A percentile compares a stretch with the other conserved stretches of the same genome.
Conservation (phyloP, 495 filamentous ascomycete genomes). For the Neurospora tetraspora region DNA sequence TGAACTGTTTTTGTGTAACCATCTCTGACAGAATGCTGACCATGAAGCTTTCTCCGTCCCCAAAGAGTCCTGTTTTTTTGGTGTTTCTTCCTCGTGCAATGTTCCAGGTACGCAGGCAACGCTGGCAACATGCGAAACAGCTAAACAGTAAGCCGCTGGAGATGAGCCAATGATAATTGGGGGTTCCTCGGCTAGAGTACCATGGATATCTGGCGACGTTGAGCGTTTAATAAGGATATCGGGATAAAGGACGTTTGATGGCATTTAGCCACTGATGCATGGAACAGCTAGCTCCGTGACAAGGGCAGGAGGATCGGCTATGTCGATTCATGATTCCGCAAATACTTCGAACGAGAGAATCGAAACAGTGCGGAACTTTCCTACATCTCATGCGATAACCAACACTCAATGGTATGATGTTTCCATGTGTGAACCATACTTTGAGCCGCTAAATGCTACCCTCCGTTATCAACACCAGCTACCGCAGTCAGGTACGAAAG, state of each 20-base stretch:
- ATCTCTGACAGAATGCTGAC: too few species aligned
- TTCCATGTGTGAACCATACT: neutral
- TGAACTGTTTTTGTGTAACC: too few species aligned
- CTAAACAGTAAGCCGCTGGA: neutral
- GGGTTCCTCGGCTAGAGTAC: neutral
- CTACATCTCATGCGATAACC: neutral
- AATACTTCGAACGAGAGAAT: neutral
- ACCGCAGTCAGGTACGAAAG: neutral
- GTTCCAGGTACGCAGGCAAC: too few species aligned
- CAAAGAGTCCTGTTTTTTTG: neutral
- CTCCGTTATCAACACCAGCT: neutral
- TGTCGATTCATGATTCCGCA: neutral
- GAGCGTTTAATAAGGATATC: slow-evolving; percentile 5
- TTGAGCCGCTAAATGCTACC: neutral
- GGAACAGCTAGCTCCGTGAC: neutral
- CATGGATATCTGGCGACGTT: neutral
- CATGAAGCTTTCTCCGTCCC: too few species aligned
- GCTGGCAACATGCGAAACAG: too few species aligned
- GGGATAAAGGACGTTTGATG: neutral
- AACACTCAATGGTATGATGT: neutral
- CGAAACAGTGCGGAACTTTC: neutral
- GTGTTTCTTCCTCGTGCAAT: too few species aligned
- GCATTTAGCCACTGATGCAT: slow-evolving; percentile 1
- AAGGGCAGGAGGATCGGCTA: neutral
- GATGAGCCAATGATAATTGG: neutral